phyloP scores from a whole-genome alignment of 202 grass and related monocot genomes.

The Panicum virgatum region DNA sequence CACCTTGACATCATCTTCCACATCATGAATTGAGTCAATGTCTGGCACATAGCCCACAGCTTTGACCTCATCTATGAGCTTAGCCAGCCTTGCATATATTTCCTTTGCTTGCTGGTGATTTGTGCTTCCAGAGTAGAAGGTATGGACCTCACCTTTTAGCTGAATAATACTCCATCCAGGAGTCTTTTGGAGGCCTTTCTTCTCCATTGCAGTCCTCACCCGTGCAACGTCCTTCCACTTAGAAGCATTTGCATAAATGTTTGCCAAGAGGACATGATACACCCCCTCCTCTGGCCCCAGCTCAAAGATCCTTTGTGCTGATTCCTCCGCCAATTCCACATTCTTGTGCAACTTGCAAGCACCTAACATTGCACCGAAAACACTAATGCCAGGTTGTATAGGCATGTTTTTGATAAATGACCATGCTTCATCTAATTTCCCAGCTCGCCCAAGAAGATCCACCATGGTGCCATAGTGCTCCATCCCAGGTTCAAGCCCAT shows the following conservation, averaged over 20 bases:
- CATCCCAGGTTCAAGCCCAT: slow-evolving; percentile 59
- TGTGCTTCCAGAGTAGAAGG: slow-evolving; percentile 73
- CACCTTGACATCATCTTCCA: slow-evolving; percentile 80
- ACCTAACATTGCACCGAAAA: slow-evolving; percentile 80
- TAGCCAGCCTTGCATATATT: slow-evolving; percentile 64
- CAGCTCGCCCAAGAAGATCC: slow-evolving; percentile 76
- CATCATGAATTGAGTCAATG: slow-evolving; percentile 70
- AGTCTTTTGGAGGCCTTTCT: slow-evolving; percentile 64
- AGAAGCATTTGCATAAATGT: slow-evolving; percentile 84
- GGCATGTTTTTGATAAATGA: slow-evolving; percentile 80
- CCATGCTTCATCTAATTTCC: slow-evolving; percentile 79
- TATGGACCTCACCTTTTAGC: slow-evolving; percentile 62
- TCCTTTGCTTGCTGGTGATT: slow-evolving; percentile 69
- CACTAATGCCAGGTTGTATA: slow-evolving; percentile 61
- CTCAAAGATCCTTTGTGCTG: slow-evolving; percentile 70
- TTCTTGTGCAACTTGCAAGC: slow-evolving; percentile 82
- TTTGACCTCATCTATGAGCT: slow-evolving; percentile 71
- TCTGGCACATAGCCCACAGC: slow-evolving; percentile 62
- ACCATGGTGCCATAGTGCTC: slow-evolving; percentile 89
- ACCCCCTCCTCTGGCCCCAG: slow-evolving; percentile 69
- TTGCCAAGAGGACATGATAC: slow-evolving; percentile 82
- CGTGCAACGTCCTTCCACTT: slow-evolving; percentile 79
- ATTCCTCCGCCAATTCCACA: slow-evolving; percentile 63
- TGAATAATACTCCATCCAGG: slow-evolving; percentile 67
- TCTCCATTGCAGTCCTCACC: slow-evolving; percentile 75